Conservation (phyloP, 768 basidiomycete genomes). For the Auricularia auricula-judae region DNA sequence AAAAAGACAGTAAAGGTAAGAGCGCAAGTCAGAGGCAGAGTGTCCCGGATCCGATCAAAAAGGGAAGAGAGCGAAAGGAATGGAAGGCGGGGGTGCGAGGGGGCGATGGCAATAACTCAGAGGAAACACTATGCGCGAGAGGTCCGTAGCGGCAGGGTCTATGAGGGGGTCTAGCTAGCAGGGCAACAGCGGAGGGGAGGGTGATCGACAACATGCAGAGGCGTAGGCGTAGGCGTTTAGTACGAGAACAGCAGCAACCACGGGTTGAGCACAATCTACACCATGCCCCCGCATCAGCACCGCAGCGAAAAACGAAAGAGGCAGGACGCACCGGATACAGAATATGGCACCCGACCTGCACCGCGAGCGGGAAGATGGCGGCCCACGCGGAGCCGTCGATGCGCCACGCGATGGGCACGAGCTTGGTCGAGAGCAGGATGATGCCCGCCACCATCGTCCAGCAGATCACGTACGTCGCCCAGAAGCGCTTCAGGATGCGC, state of each 20-base stretch:
- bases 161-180: no score
- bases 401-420: constrained; percentile 19
- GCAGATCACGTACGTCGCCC: constrained; percentile 16
- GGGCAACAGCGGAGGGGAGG: no score
- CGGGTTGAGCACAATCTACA: constrained; percentile 68
- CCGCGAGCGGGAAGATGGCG: constrained; percentile 19
- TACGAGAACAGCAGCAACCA: constrained; percentile 81
- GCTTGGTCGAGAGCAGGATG: constrained; percentile 14
- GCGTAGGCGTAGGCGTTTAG: constrained; percentile 38
- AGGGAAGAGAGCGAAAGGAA: no score
- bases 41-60: no score
- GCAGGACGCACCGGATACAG: background rate
- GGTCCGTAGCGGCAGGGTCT: no score
- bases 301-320: background rate
- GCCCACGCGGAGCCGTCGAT: constrained; percentile 24
- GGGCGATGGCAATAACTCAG: no score
- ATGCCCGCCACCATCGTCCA: constrained; percentile 13
- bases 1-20: background rate
- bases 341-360: constrained; percentile 38
- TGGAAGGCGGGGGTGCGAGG: constrained; percentile 8
- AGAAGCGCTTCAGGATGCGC: constrained; percentile 23
- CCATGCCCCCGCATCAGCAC: constrained; percentile 14
- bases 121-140: no score
- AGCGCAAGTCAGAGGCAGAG: background rate
- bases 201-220: no score